Evolutionary conservation across 2,329 filamentous ascomycete genomes (phyloP), one percentile per base, ranked within the genome.

Genomic region (Claviceps pazoutovae): DNA sequence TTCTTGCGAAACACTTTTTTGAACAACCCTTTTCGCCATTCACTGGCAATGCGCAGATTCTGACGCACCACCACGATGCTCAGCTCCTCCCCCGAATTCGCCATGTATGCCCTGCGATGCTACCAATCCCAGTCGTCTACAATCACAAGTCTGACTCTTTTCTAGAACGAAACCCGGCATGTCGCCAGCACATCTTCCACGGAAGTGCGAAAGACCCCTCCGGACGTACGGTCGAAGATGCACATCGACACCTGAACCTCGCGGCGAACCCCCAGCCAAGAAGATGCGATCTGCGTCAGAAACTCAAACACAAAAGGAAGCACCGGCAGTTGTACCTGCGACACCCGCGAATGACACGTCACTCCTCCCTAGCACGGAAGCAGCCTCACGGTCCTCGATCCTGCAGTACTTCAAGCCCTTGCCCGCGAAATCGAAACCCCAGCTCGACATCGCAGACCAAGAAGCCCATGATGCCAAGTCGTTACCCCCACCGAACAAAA

Each of bases 371-470:
- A 44, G 43, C n/a, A 36, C 26, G 9, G 49, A 30, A 34, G 52
- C 37, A 14, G 38, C 4, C 16, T 34, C 5, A 21, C 50, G 66
- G 49, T 60, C 61, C 0, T 70, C 69, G 0, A 72, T 73, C 5
- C 55, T 72, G 47, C 66, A 57, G 51, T 73, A 71, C 53, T 72
- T 72, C 56, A 67, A 67, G 39, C 69, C 64, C 2, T n/a, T 65
- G 14, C 49, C 57, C 17, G 52, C 52, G 0, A 48, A 39, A 3
- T 53, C 4, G 52, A 52, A 16, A 53, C 53, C 1, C 5, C 42
- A 21, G 19, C 11, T 13, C 42, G 19, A 43, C 9, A 45, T 5
- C 5, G 47, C 0, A 51, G 54, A 2, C 56, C 39, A 50, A 14
- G n/a, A 17, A 14, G 7, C 48, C 42, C 30, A 11, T 11, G 56